phyloP scores from a whole-genome alignment of 1,284 basidiomycete genomes.

The Sanguinoderma infundibulare region DNA sequence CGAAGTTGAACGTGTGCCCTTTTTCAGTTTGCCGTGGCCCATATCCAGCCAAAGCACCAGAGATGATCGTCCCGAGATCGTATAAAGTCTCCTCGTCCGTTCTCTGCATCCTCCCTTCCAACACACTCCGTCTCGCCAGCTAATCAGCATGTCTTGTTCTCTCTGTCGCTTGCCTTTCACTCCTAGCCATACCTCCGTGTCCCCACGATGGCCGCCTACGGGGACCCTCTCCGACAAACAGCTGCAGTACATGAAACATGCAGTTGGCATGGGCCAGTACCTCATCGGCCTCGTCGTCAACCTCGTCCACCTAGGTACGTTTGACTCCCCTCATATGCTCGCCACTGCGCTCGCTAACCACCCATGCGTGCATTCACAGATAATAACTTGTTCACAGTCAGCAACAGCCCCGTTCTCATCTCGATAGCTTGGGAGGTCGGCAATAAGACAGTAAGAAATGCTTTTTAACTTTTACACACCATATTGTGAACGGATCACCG shows the following conservation, averaged over 20 bases:
- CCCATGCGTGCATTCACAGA: conserved; percentile 3
- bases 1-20: background rate
- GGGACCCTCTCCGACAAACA: conserved; percentile 27
- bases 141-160: conserved; percentile 29
- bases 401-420: conserved; percentile 2
- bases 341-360: background rate
- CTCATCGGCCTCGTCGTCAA: conserved; percentile 12
- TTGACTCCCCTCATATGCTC: background rate
- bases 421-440: conserved; percentile 19
- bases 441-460: conserved; percentile 18
- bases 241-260: conserved; percentile 24
- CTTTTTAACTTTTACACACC: too few relatives aligned
- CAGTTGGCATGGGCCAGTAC: conserved; percentile 19
- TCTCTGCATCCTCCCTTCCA: background rate
- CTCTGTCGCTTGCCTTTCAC: conserved; percentile 33
- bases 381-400: conserved; percentile 14
- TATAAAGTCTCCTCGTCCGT: background rate
- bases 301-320: conserved; percentile 13
- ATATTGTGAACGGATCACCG: too few relatives aligned
- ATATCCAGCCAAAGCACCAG: background rate
- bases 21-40: background rate
- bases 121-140: background rate
- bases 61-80: background rate
- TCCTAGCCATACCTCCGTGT: conserved; percentile 17
- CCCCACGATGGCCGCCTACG: conserved; percentile 24